Evolutionary conservation across 1,284 basidiomycete genomes (phyloP).

Genomic region (Moesziomyces parantarcticus): DNA sequence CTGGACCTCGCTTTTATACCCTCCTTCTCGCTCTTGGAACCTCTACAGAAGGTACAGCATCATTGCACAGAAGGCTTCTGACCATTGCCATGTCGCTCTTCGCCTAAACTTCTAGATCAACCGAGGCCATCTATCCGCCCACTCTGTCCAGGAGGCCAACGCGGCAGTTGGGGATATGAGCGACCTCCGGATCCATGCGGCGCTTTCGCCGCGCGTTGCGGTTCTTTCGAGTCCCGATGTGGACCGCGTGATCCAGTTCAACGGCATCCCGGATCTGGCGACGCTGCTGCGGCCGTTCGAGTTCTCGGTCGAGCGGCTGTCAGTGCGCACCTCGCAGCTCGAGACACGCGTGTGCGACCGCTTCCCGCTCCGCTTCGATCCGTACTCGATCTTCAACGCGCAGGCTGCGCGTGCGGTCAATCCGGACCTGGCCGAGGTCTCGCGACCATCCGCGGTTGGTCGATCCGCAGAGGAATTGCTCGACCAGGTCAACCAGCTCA

Average conservation of each 20-base stretch:
- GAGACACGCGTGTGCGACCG: slow-evolving; percentile 49
- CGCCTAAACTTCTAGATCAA: not conserved
- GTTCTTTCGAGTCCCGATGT: slow-evolving; percentile 61
- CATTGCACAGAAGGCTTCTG: too few species aligned
- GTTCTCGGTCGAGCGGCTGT: slow-evolving; percentile 41
- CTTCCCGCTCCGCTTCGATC: slow-evolving; percentile 62
- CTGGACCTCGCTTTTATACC: not conserved
- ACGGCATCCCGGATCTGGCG: slow-evolving; percentile 51
- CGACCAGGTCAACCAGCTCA: slow-evolving; percentile 48
- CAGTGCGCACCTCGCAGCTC: slow-evolving; percentile 63
- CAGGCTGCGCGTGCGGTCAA: slow-evolving; percentile 17
- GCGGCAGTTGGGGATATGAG: slow-evolving; percentile 12
- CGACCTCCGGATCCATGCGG: slow-evolving; percentile 53
- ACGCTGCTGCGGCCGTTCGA: slow-evolving; percentile 63
- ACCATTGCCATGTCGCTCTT: slow-evolving; percentile 6
- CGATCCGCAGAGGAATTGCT: slow-evolving; percentile 35
- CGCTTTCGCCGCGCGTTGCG: slow-evolving; percentile 60
- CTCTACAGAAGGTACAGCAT: not conserved
- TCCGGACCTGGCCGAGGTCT: slow-evolving; percentile 6
- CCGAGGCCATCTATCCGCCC: not conserved
- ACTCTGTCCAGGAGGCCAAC: not conserved
- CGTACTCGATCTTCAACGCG: slow-evolving; percentile 45
- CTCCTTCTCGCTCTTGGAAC: not conserved
- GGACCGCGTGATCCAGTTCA: slow-evolving; percentile 39
- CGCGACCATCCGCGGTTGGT: slow-evolving; percentile 18